phyloP scores from a whole-genome alignment of 2,329 filamentous ascomycete genomes.

The Hypoxylon sp. region DNA sequence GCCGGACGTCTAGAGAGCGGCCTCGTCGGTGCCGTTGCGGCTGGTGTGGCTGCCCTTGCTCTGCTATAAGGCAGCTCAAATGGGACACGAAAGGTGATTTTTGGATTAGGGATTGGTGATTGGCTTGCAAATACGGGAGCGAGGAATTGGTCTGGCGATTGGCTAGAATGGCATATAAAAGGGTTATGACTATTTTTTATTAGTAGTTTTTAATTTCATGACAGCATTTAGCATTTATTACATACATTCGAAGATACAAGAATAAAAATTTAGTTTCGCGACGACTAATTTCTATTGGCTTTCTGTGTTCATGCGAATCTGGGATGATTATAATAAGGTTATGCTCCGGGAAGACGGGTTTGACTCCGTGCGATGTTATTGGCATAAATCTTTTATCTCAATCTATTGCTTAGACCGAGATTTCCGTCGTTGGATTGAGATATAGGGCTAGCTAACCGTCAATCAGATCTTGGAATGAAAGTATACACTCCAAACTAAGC shows the following conservation, averaged over 20 bases:
- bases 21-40: slow-evolving; percentile 34
- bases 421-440: background rate
- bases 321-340: too few species aligned
- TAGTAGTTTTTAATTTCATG: slow-evolving; percentile 25
- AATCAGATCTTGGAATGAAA: background rate
- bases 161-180: slow-evolving; percentile 29
- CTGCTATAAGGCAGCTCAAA: slow-evolving; percentile 37
- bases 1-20: slow-evolving; percentile 43
- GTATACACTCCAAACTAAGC: background rate
- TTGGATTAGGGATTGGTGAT: slow-evolving; percentile 7
- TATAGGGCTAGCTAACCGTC: background rate
- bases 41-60: slow-evolving; percentile 37
- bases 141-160: slow-evolving; percentile 13
- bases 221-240: slow-evolving; percentile 7
- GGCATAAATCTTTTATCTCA: too few species aligned
- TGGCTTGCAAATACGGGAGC: slow-evolving; percentile 10
- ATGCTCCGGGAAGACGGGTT: too few species aligned
- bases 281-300: background rate
- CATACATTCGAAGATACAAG: background rate
- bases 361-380: too few species aligned
- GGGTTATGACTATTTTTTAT: slow-evolving; percentile 15
- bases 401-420: background rate
- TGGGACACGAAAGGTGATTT: slow-evolving; percentile 4
- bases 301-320: too few species aligned
- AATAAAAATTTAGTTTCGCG: slow-evolving; percentile 11